Evolutionary conservation across 441 rosid genomes (phyloP), one percentile per base, ranked within the genome.

Genomic region (Breynia disticha): DNA sequence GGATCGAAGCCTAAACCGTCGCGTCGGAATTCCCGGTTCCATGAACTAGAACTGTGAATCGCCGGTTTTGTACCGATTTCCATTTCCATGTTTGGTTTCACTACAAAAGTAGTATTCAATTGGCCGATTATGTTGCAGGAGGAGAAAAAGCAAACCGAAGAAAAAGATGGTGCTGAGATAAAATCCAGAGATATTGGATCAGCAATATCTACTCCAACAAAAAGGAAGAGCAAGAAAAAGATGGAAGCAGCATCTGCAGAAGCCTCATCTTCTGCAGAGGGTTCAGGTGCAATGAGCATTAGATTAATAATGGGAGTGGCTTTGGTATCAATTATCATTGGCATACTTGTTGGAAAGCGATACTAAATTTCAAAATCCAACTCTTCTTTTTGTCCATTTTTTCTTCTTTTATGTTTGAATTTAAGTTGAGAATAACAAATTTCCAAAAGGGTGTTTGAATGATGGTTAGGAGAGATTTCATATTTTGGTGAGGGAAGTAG

Each of bases 181-280:
- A 89, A 79, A 72, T 80, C 96, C 46, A 76, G 95, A 72, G 99
- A 94, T 56, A 67, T 79, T 14, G 93, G 80, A 63, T 54, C 64
- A 19, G 54, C 68, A 9, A 19, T 76, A 57, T 71, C 94, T 0
- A 68, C 86, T 65, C 96, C 95, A 16, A 54, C 78, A 3, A 90
- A 83, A 68, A 76, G 97, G 54, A 90, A 81, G 77, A 78, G 81
- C 65, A 94, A 83, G 85, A 84, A 83, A 54, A 94, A 80, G 76
- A 57, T 61, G n/a, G 97, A 89, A 55, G 71, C 71, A 10, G 54
- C 70, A 14, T 19, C 77, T 21, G 55, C 63, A 2, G 44, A 70
- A 45, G 55, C 85, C 58, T 70, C 81, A 7, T 64, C 89, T 16
- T 61, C 73, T 15, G 49, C 66, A 0, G 64, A 72, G 37, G 66